A percentile compares a stretch with the other conserved stretches of the same genome.
phyloP scores from a whole-genome alignment of 208 protist genomes.

The Naegleria fowleri region DNA sequence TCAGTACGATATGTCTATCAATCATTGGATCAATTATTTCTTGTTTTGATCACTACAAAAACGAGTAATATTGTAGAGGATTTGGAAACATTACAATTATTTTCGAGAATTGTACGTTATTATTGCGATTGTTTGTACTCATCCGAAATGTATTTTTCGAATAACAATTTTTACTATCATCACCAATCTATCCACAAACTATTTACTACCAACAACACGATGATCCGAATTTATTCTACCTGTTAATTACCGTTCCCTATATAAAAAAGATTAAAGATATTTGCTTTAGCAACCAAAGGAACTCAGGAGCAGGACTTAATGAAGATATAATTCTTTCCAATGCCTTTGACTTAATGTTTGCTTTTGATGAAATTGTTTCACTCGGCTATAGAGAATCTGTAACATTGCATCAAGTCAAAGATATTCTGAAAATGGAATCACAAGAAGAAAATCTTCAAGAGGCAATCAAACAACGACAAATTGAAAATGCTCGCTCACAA shows the following conservation, averaged over 20 bases:
- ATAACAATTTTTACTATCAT: neutral
- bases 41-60: slow-evolving; percentile 90
- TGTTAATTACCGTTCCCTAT: neutral
- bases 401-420: slow-evolving; percentile 83
- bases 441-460: slow-evolving; percentile 79
- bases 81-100: slow-evolving; percentile 87
- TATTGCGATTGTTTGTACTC: neutral
- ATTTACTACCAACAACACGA: too few species aligned
- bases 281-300: slow-evolving; percentile 26
- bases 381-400: slow-evolving; percentile 86
- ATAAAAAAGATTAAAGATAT: neutral
- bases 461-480: slow-evolving; percentile 38
- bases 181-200: slow-evolving; percentile 34
- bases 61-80: slow-evolving; percentile 95
- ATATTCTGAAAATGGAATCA: slow-evolving; percentile 90
- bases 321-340: slow-evolving; percentile 70
- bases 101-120: slow-evolving; percentile 57
- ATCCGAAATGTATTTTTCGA: neutral
- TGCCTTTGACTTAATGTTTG: slow-evolving; percentile 89
- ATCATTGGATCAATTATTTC: slow-evolving; percentile 84
- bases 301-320: slow-evolving; percentile 28
- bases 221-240: too few species aligned
- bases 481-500: neutral
- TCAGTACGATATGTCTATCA: slow-evolving; percentile 93
- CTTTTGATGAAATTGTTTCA: slow-evolving; percentile 93